Conservation (phyloP, 2,329 filamentous ascomycete genomes). For the Trichoderma atroviride region DNA sequence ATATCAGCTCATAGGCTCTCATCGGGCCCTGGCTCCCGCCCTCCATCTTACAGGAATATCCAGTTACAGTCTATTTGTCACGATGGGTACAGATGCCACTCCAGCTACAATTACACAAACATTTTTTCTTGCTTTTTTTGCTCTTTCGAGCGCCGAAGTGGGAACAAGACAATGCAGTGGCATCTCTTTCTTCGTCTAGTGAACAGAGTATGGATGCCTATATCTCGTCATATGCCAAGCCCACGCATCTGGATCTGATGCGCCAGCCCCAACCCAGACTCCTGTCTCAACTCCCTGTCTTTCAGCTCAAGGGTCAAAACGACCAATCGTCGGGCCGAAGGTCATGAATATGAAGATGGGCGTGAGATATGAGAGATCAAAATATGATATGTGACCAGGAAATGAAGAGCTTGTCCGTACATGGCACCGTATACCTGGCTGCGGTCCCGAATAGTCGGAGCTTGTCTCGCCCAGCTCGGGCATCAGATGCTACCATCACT, state of each 20-base stretch:
- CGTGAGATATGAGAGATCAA: neutral
- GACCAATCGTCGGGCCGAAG: neutral
- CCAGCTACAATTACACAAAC: neutral
- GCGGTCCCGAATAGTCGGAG: constrained; percentile 1
- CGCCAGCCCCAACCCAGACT: neutral
- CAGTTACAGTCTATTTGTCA: neutral
- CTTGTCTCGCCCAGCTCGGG: neutral
- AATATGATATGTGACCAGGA: neutral
- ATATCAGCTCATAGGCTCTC: neutral
- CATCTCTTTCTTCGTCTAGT: neutral
- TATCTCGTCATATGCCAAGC: neutral
- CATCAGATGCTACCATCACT: neutral
- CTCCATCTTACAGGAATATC: neutral
- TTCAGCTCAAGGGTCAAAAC: neutral
- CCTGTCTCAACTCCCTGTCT: neutral
- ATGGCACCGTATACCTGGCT: neutral
- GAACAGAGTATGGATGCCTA: neutral
- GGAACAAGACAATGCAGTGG: neutral
- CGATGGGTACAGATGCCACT: neutral
- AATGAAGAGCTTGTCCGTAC: neutral
- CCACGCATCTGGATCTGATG: neutral
- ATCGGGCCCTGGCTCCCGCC: neutral
- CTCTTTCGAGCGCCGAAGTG: neutral
- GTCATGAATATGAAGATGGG: neutral
- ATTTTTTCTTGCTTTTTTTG: neutral